A percentile compares a stretch with the other conserved stretches of the same genome.
Evolutionary conservation across 2,329 filamentous ascomycete species (phyloP).

Genomic region (Colletotrichum gigasporum): DNA sequence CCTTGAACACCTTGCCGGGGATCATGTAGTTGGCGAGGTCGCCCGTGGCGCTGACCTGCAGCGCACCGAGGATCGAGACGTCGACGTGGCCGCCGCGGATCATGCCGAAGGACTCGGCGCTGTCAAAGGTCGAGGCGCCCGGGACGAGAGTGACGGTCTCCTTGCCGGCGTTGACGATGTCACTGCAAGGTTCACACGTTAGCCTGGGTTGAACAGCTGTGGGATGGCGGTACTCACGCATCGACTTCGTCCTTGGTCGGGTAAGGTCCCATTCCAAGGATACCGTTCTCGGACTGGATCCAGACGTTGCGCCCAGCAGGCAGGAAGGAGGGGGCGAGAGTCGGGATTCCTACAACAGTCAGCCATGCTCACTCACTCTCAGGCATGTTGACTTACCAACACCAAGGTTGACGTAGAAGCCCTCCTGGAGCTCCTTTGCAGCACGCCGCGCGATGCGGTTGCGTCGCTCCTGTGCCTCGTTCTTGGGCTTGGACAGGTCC

Average conservation of each 20-base stretch:
- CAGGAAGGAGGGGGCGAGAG: slow-evolving; percentile 82
- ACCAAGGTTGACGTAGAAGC: slow-evolving; percentile 83
- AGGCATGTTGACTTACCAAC: slow-evolving; percentile 55
- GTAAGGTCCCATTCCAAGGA: slow-evolving; percentile 85
- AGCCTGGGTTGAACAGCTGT: too few relatives aligned
- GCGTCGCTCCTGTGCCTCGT: slow-evolving; percentile 62
- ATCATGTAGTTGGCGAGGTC: slow-evolving; percentile 93
- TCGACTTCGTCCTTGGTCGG: slow-evolving; percentile 78
- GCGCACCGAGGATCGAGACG: slow-evolving; percentile 83
- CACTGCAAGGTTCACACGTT: slow-evolving; percentile 40
- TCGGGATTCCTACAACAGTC: slow-evolving; percentile 73
- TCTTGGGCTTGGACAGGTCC: slow-evolving; percentile 48
- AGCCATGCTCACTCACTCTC: not conserved
- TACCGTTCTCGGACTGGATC: slow-evolving; percentile 88
- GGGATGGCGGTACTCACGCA: slow-evolving; percentile 52
- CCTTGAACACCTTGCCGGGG: slow-evolving; percentile 87
- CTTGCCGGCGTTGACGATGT: slow-evolving; percentile 88
- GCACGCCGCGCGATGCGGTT: slow-evolving; percentile 80
- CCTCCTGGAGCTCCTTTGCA: slow-evolving; percentile 82
- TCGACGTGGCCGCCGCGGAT: slow-evolving; percentile 87
- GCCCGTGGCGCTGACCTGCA: slow-evolving; percentile 81
- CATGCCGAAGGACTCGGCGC: slow-evolving; percentile 86
- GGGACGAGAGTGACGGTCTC: slow-evolving; percentile 85
- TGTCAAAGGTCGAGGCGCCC: slow-evolving; percentile 82
- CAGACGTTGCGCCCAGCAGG: slow-evolving; percentile 76